Evolutionary conservation across 1,284 basidiomycete genomes (phyloP), one percentile per base, ranked within the genome.

Genomic region (Pholiota adiposa): DNA sequence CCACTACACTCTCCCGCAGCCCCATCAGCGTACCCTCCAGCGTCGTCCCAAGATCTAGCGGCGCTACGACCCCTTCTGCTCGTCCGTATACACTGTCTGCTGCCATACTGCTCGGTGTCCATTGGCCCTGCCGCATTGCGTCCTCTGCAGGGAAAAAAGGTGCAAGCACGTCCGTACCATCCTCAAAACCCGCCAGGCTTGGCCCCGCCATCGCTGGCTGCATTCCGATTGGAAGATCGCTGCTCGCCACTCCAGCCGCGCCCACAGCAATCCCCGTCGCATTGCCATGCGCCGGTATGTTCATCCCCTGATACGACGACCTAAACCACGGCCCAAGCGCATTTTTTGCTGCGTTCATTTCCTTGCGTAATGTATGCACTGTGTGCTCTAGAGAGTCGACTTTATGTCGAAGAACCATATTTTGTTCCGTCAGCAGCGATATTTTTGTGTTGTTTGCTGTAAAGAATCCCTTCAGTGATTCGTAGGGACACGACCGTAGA

Each of bases 261-360:
- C 21, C 41, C n/a, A 40, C 18, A 31, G 50, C 46, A 19, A 29
- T 43, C 16, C 31, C 34, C 21, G 33, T 52, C 6, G 58, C 49
- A 23, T 59, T 18, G 29, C 19, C 33, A 1, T 18, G 49, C 29
- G 19, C 66, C 46, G 64, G 16, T 18, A 29, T 11, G 8, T 18
- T 38, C 5, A 31, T 21, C 33, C 11, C 33, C 14, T 40, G 56
- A 25, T 50, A 55, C 25, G 51, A 67, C 5, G 70, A 54, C 43
- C 76, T 73, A 65, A 80, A 84, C 89, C 89, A 92, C 0, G 89
- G 89, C 0, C 88, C 88, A n/a, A 92, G 70, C 4, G 79, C 80
- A 14, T 67, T 69, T 65, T 81, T 82, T 29, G 83, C 74, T 7
- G 73, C 72, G 12, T 74, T 73, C 66, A 90, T 73, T 56, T 92